phyloP scores from a whole-genome alignment of 257 asterid species.

The Perilla frutescens region DNA sequence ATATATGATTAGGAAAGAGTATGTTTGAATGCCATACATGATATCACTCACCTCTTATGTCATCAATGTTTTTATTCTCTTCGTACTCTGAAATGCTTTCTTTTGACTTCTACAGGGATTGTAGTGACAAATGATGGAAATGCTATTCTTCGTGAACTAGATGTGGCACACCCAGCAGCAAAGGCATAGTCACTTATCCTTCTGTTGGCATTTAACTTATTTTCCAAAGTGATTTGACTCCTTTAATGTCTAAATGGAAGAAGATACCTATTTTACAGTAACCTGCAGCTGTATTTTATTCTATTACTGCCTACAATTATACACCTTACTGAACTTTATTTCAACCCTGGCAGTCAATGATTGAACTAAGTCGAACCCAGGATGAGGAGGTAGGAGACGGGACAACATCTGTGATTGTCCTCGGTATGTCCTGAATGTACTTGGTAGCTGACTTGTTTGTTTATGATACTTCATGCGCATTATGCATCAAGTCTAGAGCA shows the following conservation, averaged over 20 bases:
- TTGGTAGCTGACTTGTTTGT: conserved; percentile 25
- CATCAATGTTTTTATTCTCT: not conserved
- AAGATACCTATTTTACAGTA: not conserved
- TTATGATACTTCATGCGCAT: conserved; percentile 22
- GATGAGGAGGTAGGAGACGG: conserved; percentile 99
- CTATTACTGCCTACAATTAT: not conserved
- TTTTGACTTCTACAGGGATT: conserved; percentile 59
- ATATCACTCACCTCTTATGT: conserved; percentile 7
- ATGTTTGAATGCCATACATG: not conserved
- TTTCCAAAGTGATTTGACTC: conserved; percentile 6
- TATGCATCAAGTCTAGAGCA: conserved; percentile 10
- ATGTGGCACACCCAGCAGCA: conserved; percentile 97
- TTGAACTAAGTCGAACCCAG: conserved; percentile 98
- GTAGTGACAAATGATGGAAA: conserved; percentile 98
- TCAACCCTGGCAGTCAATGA: conserved; percentile 80
- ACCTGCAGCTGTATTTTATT: conserved; percentile 13
- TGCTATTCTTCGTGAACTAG: conserved; percentile 93
- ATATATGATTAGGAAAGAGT: conserved; percentile 9
- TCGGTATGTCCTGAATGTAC: conserved; percentile 56
- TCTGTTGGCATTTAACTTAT: not conserved
- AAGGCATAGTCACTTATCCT: conserved; percentile 52
- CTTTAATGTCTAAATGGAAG: not conserved
- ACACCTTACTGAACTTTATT: conserved; percentile 4
- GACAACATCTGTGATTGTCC: conserved; percentile 96
- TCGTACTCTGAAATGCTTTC: conserved; percentile 6